Base-by-base conservation (phyloP, 345 rosid species). In the Citrus trifoliata region DNA sequence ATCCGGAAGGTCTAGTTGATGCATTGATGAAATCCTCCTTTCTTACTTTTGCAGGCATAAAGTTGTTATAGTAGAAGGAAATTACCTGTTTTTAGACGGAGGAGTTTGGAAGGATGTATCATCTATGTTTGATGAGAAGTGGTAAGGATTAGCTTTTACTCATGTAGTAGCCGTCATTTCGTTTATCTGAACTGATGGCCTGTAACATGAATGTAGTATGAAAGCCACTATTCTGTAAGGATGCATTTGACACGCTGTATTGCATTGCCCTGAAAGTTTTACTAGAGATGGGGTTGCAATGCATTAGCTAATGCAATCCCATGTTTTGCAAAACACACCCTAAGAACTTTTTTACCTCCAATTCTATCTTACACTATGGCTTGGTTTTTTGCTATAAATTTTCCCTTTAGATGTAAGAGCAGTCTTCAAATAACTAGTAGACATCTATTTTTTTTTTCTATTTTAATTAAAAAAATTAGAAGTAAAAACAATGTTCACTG, bases 1-100 rank as follows among this genome's bases (percentile, higher is more conserved):
- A 75, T 65, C 66, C 3, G 0, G n/a, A 60, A 61, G 40, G 35
- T 27, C 10, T 72, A 7, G 24, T 25, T 67, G 69, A 51, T 70
- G n/a, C 58, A 68, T 48, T 28, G 40, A 58, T 33, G 14, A 63
- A 76, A 60, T 58, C 30, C 16, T 53, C n/a, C 62, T 28, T 63
- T 71, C 33, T 62, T 79, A 37, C 32, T 63, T 56, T 77, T 91
- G 84, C 93, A 94, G 98, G 85, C 99, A 94, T 85, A 93, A 90
- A 81, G 92, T 96, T 80, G 88, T 91, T 74, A 84, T 94, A 55
- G 95, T 93, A 66, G 98, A 96, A 86, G 99, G 98, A 71, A 92
- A 96, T 84, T 94, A 94, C 79, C 76, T 96, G 10, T 63, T 94
- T 42, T 76, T 92, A 74, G 92, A 90, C 61, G 92, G 83, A 19